These are phyloP conservation scores for Podaxis rugospora DNA, from an alignment of 768 basidiomycete species.

Conservation along the genomic window DNA sequence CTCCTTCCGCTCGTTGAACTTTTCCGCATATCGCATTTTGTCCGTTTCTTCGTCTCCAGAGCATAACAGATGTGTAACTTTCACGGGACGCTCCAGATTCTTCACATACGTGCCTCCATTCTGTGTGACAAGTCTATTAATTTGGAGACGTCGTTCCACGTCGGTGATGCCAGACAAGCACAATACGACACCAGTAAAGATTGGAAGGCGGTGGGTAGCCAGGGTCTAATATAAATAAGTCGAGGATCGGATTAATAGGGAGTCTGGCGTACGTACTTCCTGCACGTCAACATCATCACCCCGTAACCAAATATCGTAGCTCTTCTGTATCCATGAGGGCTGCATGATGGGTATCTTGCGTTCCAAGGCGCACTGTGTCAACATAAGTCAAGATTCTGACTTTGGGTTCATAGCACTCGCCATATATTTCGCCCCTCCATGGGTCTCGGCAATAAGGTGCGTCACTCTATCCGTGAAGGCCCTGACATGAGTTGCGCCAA, in stretches of 20 bases:
- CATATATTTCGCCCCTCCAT: constrained; percentile 81
- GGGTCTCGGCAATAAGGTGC: constrained; percentile 78
- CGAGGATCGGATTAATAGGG: background rate
- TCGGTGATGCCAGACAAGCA: constrained; percentile 76
- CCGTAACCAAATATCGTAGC: constrained; percentile 68
- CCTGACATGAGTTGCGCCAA: constrained; percentile 66
- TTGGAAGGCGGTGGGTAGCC: constrained; percentile 55
- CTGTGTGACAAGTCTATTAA: constrained; percentile 54
- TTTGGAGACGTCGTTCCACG: constrained; percentile 51
- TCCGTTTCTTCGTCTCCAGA: constrained; percentile 62
- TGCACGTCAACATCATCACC: constrained; percentile 76
- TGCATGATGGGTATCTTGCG: constrained; percentile 75
- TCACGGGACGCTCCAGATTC: constrained; percentile 71
- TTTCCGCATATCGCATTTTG: constrained; percentile 77
- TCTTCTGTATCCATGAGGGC: constrained; percentile 73
- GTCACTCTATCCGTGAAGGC: constrained; percentile 87
- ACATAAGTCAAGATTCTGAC: constrained; percentile 6
- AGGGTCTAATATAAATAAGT: constrained; percentile 41
- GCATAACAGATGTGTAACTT: constrained; percentile 84
- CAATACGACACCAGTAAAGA: constrained; percentile 68
- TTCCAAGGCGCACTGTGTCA: constrained; percentile 74
- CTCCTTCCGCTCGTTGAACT: constrained; percentile 66
- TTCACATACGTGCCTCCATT: constrained; percentile 70
- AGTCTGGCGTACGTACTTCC: constrained; percentile 48
- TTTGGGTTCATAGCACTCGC: constrained; percentile 32